phyloP scores from a whole-genome alignment of 2,329 filamentous ascomycete genomes.

The Paramyrothecium sp. region DNA sequence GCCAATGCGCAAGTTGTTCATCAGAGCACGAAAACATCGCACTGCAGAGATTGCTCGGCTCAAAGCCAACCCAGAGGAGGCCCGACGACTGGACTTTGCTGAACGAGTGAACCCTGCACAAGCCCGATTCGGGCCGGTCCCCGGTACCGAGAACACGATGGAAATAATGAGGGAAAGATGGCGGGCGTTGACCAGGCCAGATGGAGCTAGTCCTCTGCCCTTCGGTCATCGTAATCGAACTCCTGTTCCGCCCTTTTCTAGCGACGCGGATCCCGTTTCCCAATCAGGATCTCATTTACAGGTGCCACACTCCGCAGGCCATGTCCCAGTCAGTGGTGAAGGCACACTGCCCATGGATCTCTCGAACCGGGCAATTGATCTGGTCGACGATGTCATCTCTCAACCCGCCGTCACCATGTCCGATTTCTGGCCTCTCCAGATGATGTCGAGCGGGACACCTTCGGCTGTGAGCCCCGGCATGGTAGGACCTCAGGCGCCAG shows the following conservation, averaged over 20 bases:
- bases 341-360: not conserved
- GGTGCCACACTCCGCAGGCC: slow-evolving; percentile 15
- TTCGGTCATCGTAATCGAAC: slow-evolving; percentile 4
- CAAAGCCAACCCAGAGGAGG: slow-evolving; percentile 45
- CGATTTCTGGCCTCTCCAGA: slow-evolving; percentile 28
- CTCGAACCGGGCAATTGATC: not conserved
- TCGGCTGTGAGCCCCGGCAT: slow-evolving; percentile 1
- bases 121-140: slow-evolving; percentile 45
- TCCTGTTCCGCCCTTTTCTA: slow-evolving; percentile 2
- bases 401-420: slow-evolving; percentile 32
- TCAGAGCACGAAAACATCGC: slow-evolving; percentile 50
- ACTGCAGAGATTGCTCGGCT: slow-evolving; percentile 49
- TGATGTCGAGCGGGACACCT: not conserved
- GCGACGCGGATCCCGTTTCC: slow-evolving; percentile 1
- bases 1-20: slow-evolving; percentile 53
- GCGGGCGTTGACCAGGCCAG: slow-evolving; percentile 45
- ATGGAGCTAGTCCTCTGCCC: slow-evolving; percentile 16
- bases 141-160: slow-evolving; percentile 44
- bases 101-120: slow-evolving; percentile 44
- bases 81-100: slow-evolving; percentile 45
- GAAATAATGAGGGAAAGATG: slow-evolving; percentile 48
- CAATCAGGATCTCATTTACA: slow-evolving; percentile 1
- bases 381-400: slow-evolving; percentile 34
- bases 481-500: not conserved
- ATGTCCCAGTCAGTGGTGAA: not conserved